Evolutionary conservation across 495 filamentous ascomycete species (phyloP).

Genomic region (Bacidia rubella): DNA sequence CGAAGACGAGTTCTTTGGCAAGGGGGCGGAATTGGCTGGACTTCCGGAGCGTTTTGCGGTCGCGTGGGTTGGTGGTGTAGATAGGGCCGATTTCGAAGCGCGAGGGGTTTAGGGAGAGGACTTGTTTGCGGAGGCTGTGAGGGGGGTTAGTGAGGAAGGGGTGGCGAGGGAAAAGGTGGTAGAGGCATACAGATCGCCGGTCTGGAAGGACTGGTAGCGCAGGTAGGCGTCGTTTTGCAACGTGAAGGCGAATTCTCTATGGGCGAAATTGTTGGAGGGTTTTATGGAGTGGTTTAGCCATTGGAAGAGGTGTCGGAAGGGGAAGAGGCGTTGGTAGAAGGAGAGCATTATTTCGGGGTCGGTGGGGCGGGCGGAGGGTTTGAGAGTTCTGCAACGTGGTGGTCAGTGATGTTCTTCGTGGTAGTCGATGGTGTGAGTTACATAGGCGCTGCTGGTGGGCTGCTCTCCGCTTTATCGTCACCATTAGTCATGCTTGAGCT

Average conservation of each 20-base stretch:
- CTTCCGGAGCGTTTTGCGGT: slow-evolving; percentile 79
- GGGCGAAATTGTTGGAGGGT: slow-evolving; percentile 74
- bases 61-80: slow-evolving; percentile 83
- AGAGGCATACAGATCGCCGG: slow-evolving; percentile 51
- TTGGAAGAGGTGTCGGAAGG: slow-evolving; percentile 89
- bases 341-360: slow-evolving; percentile 74
- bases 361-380: slow-evolving; percentile 29
- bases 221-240: slow-evolving; percentile 79
- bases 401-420: slow-evolving; percentile 1
- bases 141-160: slow-evolving; percentile 3
- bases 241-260: slow-evolving; percentile 92
- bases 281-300: slow-evolving; percentile 92
- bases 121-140: slow-evolving; percentile 73
- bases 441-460: slow-evolving; percentile 31
- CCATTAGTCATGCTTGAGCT: slow-evolving; percentile 33
- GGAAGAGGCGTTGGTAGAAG: slow-evolving; percentile 94
- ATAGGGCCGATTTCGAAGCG: slow-evolving; percentile 97
- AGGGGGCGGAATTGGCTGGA: slow-evolving; percentile 57
- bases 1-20: slow-evolving; percentile 88
- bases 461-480: slow-evolving; percentile 31
- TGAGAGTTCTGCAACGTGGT: slow-evolving; percentile 16
- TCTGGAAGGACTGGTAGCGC: slow-evolving; percentile 81
- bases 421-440: slow-evolving; percentile 18
- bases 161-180: background rate
- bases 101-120: slow-evolving; percentile 69